A percentile compares a stretch with the other conserved stretches of the same genome.
phyloP scores from a whole-genome alignment of 805 yeast species.

The Saccharomycopsis sp. region DNA sequence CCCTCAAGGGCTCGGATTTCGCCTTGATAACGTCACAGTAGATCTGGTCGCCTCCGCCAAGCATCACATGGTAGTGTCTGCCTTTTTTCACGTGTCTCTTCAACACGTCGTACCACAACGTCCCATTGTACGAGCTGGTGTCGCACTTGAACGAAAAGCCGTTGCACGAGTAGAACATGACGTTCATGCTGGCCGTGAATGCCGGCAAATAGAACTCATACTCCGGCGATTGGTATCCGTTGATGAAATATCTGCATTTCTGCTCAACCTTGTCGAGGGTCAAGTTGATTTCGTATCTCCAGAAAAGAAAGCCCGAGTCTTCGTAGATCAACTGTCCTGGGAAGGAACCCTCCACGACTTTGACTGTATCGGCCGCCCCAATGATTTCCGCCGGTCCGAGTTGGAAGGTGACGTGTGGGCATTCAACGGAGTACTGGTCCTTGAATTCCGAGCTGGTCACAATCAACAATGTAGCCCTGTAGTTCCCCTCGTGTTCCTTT shows the following conservation, averaged over 20 bases:
- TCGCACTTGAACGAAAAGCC: conserved; percentile 76
- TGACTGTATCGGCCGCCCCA: conserved; percentile 6
- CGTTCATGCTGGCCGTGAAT: conserved; percentile 60
- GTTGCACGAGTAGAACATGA: conserved; percentile 81
- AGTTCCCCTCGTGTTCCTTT: conserved; percentile 36
- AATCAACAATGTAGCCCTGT: conserved; percentile 62
- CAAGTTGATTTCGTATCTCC: conserved; percentile 56
- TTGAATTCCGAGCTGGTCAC: conserved; percentile 42
- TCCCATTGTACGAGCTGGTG: conserved; percentile 58
- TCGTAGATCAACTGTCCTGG: conserved; percentile 39
- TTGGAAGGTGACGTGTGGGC: conserved; percentile 25
- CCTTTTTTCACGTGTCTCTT: conserved; percentile 44
- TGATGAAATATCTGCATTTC: conserved; percentile 56
- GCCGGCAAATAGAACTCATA: conserved; percentile 70
- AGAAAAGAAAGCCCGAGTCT: conserved; percentile 47
- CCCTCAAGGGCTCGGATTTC: conserved; percentile 41
- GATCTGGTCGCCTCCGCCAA: conserved; percentile 97
- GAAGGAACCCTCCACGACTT: conserved; percentile 37
- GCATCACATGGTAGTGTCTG: conserved; percentile 80
- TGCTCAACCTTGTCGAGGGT: conserved; percentile 46
- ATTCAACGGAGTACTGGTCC: conserved; percentile 29
- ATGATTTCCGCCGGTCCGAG: conserved; percentile 33
- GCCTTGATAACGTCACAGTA: conserved; percentile 77
- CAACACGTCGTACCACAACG: conserved; percentile 82
- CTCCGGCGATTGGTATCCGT: conserved; percentile 34